Base-by-base conservation (phyloP, 2,329 filamentous ascomycete species). In the Cladosporium halotolerans region DNA sequence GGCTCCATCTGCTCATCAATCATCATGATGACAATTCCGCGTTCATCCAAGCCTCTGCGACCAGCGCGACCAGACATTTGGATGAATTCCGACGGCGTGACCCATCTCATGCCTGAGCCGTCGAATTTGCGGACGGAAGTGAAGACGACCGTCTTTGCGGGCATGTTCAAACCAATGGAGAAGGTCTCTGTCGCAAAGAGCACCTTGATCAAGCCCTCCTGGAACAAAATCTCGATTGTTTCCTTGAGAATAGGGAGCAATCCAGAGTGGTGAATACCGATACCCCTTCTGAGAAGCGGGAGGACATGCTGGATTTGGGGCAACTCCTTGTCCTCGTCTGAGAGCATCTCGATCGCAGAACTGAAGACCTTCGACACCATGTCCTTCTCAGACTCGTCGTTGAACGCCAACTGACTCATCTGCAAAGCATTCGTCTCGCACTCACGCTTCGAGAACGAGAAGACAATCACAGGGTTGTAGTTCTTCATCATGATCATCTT, bases 11-110 rank as follows among this genome's bases (percentile, higher is more conserved):
- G 89, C 70, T 95, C 88, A 66, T 95, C 87, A 57, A 99, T 88
- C 92, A 99, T 97, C 89, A 99, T 97, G 69, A 99, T 97, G 62
- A 99, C 93, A 62, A 97, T 95, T 80, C 93, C 93, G 60, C 93
- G 87, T 58, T 96, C 91, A 74, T 99, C 93, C 52, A 99, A 86
- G 73, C 93, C 93, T 82, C 93, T 85, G 79, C 93, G 88, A 67
- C 93, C 93, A 55, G 93, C 93, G 72, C 93, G 88, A 57, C 93
- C 93, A 51, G 93, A 96, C 93, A 99, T 99, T 69, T 99, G 93
- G 49, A 99, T 89, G 71, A 97, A 99, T 65, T 99, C 93, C 9
- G 89, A 96, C 1, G 90, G 89, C 0, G 91, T 96, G 16, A 97
- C 80, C 72, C 91, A 95, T 58, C 92, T 82, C 62, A 83, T 81